phyloP scores from a whole-genome alignment of 768 basidiomycete species.

The Tephrocybe sp. region DNA sequence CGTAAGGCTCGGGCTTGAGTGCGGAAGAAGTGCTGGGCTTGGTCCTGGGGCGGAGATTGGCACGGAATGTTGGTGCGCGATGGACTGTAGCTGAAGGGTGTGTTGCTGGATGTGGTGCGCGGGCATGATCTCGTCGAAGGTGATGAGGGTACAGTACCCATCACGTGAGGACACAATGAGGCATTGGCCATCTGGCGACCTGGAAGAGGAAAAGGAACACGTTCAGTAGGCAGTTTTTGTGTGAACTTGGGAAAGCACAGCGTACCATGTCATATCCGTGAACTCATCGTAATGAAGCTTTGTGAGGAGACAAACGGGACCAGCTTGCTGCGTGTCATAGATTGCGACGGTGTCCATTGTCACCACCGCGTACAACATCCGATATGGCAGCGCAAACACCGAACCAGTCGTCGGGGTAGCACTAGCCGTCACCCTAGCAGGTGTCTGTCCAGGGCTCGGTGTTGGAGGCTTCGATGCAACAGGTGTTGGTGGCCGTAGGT shows the following conservation, averaged over 20 bases:
- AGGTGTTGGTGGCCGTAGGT: slow-evolving; percentile 61
- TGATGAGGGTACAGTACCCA: slow-evolving; percentile 94
- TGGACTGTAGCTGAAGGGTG: slow-evolving; percentile 85
- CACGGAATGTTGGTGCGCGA: slow-evolving; percentile 82
- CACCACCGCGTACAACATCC: slow-evolving; percentile 93
- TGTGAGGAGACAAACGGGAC: slow-evolving; percentile 87
- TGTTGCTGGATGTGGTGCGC: slow-evolving; percentile 90
- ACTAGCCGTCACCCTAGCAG: slow-evolving; percentile 2
- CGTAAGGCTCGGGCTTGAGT: slow-evolving; percentile 27
- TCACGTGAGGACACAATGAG: slow-evolving; percentile 91
- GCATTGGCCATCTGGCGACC: slow-evolving; percentile 95
- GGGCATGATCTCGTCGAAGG: slow-evolving; percentile 93
- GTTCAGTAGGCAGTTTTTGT: neutral
- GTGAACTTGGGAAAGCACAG: neutral
- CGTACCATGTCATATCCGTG: slow-evolving; percentile 94
- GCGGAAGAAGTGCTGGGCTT: slow-evolving; percentile 26
- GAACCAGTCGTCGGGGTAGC: slow-evolving; percentile 42
- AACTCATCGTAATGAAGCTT: slow-evolving; percentile 98
- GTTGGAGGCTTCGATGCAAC: slow-evolving; percentile 55
- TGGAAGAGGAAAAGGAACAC: slow-evolving; percentile 29
- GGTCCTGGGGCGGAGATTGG: slow-evolving; percentile 46
- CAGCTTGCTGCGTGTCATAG: slow-evolving; percentile 95
- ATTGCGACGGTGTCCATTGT: slow-evolving; percentile 95
- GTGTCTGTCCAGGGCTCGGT: slow-evolving; percentile 36
- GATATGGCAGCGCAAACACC: slow-evolving; percentile 87